Evolutionary conservation across 768 basidiomycete genomes (phyloP), one percentile per base, ranked within the genome.

Genomic region (Rhizopogon salebrosus): DNA sequence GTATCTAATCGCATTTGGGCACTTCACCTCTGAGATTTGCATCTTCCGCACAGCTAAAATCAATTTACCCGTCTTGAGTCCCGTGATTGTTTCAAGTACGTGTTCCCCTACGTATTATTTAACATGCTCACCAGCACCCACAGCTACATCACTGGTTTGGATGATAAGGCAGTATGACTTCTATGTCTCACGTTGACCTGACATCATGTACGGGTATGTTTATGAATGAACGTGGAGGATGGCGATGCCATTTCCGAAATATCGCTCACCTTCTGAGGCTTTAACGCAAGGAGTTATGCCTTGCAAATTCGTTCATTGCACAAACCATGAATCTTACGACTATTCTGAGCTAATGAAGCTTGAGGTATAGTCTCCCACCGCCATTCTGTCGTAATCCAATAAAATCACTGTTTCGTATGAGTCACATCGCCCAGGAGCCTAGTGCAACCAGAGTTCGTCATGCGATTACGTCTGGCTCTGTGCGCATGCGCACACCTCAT

Each of bases 1-100:
- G 35, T 98, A 95, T 72, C 80, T 93, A 51, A 83, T 98, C 61
- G 95, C 93, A 2, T 88, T 92, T 63, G 80, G 78, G 4, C 95
- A 99, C 72, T 98, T 97, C 66, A 78, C 79, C 36, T 86, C 90
- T 16, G 95, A 99, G 71, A 63, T 89, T 37, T 69, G 93, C 62
- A 80, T 97, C 56, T 99, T 85, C 73, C 78, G 83, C 48, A 86
- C 91, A 2, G 82, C 87, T 35, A 84, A 76, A 43, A 56, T 89
- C 43, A 77, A 76, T 41, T 61, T 71, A 0, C 84, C 84, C 0
- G 78, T 84, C 16, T 58, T 92, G 36, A 82, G 83, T 54, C 90
- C 95, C 0, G 73, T 93, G 41, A 75, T 97, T 55, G 91, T 98
- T 22, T 86, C 92, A 8, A 83, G 95, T 98, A 64, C 73, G 86